Conservation (phyloP, 192 early-diverging fungal genomes). For the Coemansia sp. region DNA sequence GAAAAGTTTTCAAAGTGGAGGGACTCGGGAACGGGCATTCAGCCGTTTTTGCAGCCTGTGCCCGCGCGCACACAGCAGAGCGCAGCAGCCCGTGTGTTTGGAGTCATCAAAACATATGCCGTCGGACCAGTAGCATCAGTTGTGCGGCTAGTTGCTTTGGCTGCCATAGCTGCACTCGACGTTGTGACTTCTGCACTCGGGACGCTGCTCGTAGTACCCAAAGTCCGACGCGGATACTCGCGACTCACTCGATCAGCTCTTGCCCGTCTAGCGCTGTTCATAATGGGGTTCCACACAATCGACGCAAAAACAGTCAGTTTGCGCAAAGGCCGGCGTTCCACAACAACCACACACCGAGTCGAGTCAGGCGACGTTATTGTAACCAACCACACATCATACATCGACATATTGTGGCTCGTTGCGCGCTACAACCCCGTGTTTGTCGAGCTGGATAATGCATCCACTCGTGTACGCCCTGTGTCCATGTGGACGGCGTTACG, state of each 20-base stretch:
- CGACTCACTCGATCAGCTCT: conserved; percentile 30
- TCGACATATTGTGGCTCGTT: conserved; percentile 75
- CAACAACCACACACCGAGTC: not conserved
- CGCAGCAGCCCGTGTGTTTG: conserved; percentile 8
- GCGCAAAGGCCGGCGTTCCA: conserved; percentile 58
- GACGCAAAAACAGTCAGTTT: conserved; percentile 61
- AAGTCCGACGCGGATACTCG: not conserved
- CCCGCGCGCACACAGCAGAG: conserved; percentile 33
- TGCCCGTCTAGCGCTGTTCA: conserved; percentile 59
- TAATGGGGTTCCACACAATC: conserved; percentile 76
- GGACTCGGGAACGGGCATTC: conserved; percentile 83
- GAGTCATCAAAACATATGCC: conserved; percentile 17
- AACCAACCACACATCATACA: conserved; percentile 78
- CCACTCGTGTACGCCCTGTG: conserved; percentile 23
- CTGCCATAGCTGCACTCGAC: conserved; percentile 47
- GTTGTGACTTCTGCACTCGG: conserved; percentile 19
- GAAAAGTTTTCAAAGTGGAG: conserved; percentile 89
- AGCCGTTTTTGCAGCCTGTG: conserved; percentile 79
- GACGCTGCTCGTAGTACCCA: too few species aligned
- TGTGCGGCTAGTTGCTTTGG: conserved; percentile 49
- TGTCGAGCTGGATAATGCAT: conserved; percentile 48
- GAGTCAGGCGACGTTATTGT: conserved; percentile 72
- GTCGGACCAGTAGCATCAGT: conserved; percentile 42
- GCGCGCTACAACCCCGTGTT: conserved; percentile 59
- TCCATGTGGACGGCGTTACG: conserved; percentile 34